Percentiles rank a stretch among this genome's conserved stretches.
These are phyloP conservation scores for Solanum chacoense DNA, from an alignment of 305 asterid genomes.

Conservation along the genomic window DNA sequence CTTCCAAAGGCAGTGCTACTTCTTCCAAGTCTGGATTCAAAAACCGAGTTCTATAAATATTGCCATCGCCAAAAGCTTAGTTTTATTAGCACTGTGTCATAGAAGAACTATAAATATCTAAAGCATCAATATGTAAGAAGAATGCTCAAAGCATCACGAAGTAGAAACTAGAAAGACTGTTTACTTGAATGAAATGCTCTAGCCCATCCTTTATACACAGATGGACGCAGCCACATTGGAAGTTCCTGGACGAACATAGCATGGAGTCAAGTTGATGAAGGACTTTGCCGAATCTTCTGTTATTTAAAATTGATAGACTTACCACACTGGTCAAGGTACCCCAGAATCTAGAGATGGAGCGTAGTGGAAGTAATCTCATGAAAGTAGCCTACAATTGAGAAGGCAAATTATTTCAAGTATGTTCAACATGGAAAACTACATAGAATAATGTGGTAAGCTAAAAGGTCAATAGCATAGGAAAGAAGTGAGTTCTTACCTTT, in stretches of 20 bases:
- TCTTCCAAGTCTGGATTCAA: slow-evolving; percentile 64
- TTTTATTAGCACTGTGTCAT: background rate
- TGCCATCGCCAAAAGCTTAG: background rate
- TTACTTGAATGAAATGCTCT: slow-evolving; percentile 91
- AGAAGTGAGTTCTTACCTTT: slow-evolving; percentile 34
- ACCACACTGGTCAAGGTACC: slow-evolving; percentile 65
- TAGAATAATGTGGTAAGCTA: background rate
- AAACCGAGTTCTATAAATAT: background rate
- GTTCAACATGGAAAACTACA: background rate
- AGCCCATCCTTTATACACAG: slow-evolving; percentile 86
- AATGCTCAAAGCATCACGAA: background rate
- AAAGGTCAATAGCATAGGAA: background rate
- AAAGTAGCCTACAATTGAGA: slow-evolving; percentile 47
- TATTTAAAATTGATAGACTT: slow-evolving; percentile 20
- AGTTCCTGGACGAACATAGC: slow-evolving; percentile 42
- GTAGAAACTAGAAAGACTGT: slow-evolving; percentile 13
- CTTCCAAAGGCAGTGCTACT: slow-evolving; percentile 74
- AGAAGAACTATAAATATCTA: background rate
- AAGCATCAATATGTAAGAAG: background rate
- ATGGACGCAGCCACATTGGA: slow-evolving; percentile 79
- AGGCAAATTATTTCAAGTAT: background rate
- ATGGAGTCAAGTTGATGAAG: background rate
- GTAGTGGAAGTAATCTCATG: slow-evolving; percentile 72
- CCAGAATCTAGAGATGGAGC: slow-evolving; percentile 87
- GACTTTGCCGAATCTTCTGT: background rate